A percentile compares a stretch with the other conserved stretches of the same genome.
These are phyloP conservation scores for Saccharomyces uvarum DNA, from an alignment of 1,139 yeast species.

Conservation along the genomic window DNA sequence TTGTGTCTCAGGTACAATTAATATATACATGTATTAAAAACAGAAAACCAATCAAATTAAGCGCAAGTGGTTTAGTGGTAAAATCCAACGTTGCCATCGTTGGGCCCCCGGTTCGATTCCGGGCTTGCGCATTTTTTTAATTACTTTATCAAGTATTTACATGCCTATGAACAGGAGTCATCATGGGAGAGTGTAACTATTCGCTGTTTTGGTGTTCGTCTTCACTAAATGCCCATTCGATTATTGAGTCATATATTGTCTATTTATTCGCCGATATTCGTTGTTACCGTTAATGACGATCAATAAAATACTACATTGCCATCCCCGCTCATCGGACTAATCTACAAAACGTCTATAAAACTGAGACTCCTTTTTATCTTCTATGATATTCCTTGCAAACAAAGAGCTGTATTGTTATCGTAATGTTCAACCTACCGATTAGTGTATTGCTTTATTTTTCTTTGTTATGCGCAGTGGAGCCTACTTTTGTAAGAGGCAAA, in stretches of 20 bases:
- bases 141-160: too few relatives aligned
- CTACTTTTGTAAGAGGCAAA: slow-evolving; percentile 3
- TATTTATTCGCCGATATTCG: too few relatives aligned
- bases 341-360: not conserved
- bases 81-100: slow-evolving; percentile 6
- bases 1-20: too few relatives aligned
- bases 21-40: not conserved
- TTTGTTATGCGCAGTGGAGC: not conserved
- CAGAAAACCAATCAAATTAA: not conserved
- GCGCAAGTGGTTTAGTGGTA: slow-evolving; percentile 9
- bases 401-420: not conserved
- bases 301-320: not conserved
- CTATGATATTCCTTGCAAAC: not conserved
- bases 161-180: too few relatives aligned
- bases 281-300: not conserved
- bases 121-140: slow-evolving; percentile 41
- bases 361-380: not conserved
- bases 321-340: not conserved
- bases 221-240: too few relatives aligned
- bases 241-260: too few relatives aligned
- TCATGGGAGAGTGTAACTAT: too few relatives aligned
- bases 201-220: too few relatives aligned
- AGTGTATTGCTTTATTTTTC: not conserved
- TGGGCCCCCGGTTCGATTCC: slow-evolving; percentile 49
- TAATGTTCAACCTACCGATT: not conserved